phyloP scores from a whole-genome alignment of 163 green algal species.

The Scenedesmus sp. region DNA sequence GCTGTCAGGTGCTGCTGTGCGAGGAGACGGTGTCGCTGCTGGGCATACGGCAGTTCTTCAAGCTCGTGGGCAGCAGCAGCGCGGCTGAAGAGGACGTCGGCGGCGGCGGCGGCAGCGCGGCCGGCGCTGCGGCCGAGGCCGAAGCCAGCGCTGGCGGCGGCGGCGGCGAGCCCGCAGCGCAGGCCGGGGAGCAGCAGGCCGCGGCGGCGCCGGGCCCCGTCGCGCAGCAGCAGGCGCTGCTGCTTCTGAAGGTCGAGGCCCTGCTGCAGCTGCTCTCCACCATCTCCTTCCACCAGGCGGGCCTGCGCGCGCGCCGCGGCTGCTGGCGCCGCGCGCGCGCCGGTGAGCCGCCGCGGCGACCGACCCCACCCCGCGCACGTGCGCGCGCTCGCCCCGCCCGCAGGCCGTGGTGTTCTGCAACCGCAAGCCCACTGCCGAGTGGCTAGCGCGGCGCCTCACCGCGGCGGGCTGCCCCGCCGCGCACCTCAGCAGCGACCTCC shows the following conservation, averaged over 20 bases:
- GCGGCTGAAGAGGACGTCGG: no score
- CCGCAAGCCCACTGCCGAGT: constrained; percentile 63
- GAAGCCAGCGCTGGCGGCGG: neutral
- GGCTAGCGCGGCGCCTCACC: constrained; percentile 65
- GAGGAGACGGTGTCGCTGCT: constrained; percentile 60
- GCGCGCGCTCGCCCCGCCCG: constrained; percentile 3
- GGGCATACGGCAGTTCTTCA: constrained; percentile 60
- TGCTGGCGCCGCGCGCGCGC: constrained; percentile 6
- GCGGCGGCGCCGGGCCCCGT: neutral
- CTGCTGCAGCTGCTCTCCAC: constrained; percentile 69
- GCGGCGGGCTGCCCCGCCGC: constrained; percentile 69
- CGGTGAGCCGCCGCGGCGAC: no score
- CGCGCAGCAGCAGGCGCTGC: constrained; percentile 32
- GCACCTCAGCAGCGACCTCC: constrained; percentile 70
- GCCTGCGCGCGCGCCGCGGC: neutral
- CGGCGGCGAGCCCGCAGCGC: neutral
- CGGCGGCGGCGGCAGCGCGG: neutral
- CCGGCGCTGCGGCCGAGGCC: neutral
- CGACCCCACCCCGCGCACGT: no score
- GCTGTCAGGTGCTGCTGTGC: constrained; percentile 48
- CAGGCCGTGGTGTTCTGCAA: constrained; percentile 88
- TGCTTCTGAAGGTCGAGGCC: constrained; percentile 58
- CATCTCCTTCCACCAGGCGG: constrained; percentile 76
- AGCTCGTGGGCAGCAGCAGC: constrained; percentile 12
- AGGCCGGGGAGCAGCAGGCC: neutral